Conservation (phyloP, 768 basidiomycete species). For the Porpolomopsis calyptriformis region DNA sequence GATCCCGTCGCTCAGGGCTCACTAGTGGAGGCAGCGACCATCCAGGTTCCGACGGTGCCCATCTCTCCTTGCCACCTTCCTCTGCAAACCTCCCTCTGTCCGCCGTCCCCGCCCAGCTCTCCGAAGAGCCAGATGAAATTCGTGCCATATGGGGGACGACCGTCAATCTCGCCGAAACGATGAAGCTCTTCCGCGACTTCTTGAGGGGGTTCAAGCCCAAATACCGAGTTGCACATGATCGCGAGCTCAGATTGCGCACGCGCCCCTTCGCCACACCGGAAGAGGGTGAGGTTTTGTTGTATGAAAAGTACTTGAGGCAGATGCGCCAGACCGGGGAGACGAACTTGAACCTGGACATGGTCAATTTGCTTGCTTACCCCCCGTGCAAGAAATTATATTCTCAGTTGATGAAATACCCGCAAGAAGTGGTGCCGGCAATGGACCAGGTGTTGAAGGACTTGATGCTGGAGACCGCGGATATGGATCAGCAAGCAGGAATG, state of each 20-base stretch:
- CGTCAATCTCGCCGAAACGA: conserved; percentile 82
- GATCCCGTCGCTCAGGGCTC: conserved; percentile 25
- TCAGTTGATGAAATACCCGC: conserved; percentile 87
- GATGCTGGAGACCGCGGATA: conserved; percentile 79
- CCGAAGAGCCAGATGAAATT: conserved; percentile 73
- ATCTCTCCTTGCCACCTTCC: conserved; percentile 47
- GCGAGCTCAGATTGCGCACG: conserved; percentile 44
- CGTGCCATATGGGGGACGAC: conserved; percentile 97
- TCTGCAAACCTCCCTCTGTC: conserved; percentile 42
- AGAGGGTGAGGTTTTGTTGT: conserved; percentile 58
- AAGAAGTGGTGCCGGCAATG: conserved; percentile 95
- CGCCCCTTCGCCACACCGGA: conserved; percentile 46
- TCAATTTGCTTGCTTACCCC: conserved; percentile 80
- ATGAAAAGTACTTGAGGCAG: conserved; percentile 70
- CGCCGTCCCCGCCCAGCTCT: conserved; percentile 50
- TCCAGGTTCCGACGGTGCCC: conserved; percentile 48
- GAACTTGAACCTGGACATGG: conserved; percentile 82
- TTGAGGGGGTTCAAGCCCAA: conserved; percentile 88
- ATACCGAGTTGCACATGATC: conserved; percentile 67
- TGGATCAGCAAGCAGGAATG: conserved; percentile 58
- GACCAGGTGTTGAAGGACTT: conserved; percentile 92
- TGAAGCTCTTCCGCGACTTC: conserved; percentile 85
- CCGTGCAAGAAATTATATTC: conserved; percentile 71
- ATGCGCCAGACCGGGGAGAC: conserved; percentile 91
- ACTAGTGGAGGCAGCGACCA: conserved; percentile 28